Evolutionary conservation across 2,329 filamentous ascomycete species (phyloP).

Genomic region (Nemania diffusa): DNA sequence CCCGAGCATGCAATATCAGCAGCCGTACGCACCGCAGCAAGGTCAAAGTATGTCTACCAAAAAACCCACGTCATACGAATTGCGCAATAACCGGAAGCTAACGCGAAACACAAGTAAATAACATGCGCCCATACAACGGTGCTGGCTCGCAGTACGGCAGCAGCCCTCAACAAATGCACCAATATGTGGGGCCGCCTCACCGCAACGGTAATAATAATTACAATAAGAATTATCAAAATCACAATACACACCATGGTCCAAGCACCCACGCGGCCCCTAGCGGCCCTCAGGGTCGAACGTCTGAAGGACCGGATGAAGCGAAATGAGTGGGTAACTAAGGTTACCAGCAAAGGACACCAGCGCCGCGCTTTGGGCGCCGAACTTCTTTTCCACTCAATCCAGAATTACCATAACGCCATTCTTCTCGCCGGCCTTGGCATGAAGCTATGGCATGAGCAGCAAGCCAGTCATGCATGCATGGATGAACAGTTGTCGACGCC

Average conservation of each 20-base stretch:
- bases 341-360: conserved; percentile 43
- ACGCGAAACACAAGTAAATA: conserved; percentile 63
- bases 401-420: conserved; percentile 41
- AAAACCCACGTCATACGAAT: conserved; percentile 36
- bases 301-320: conserved; percentile 57
- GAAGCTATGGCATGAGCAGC: conserved; percentile 28
- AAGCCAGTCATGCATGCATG: conserved; percentile 26
- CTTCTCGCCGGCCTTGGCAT: conserved; percentile 35
- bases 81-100: conserved; percentile 46
- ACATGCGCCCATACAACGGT: conserved; percentile 67
- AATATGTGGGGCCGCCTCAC: conserved; percentile 68
- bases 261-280: conserved; percentile 51
- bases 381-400: conserved; percentile 44
- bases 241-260: conserved; percentile 55
- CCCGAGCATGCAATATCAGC: conserved; percentile 77
- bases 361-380: conserved; percentile 46
- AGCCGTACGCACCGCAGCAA: conserved; percentile 78
- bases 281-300: conserved; percentile 49
- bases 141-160: conserved; percentile 69
- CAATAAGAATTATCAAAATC: conserved; percentile 62
- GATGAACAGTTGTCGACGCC: conserved; percentile 15
- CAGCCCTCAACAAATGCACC: conserved; percentile 73
- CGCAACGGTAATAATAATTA: conserved; percentile 67
- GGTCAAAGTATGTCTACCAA: conserved; percentile 74
- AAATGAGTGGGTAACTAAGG: conserved; percentile 52